Evolutionary conservation across 345 rosid genomes (phyloP).

Genomic region (Acer yangbiense): DNA sequence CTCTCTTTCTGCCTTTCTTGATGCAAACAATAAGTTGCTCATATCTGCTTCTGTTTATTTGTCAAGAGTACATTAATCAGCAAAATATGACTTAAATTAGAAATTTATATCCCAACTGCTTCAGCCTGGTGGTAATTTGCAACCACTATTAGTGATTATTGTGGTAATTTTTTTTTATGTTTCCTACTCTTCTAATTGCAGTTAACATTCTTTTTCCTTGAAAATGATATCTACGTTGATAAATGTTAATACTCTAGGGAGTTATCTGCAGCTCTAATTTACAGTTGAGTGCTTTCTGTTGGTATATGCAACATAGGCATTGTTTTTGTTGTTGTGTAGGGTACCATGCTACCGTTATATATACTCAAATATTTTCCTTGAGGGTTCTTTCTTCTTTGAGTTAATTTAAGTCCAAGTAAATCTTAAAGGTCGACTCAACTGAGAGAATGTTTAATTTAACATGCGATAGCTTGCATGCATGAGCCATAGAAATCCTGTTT

Average conservation of each 20-base stretch:
- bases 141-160: not conserved
- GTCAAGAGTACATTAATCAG: not conserved
- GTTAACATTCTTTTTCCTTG: slow-evolving; percentile 1
- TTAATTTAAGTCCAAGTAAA: not conserved
- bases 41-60: not conserved
- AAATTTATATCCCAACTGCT: not conserved
- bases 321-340: not conserved
- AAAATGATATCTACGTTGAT: not conserved
- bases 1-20: not conserved
- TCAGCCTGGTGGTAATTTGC: not conserved
- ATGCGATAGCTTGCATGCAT: not conserved
- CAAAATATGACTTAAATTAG: not conserved
- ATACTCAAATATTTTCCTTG: not conserved
- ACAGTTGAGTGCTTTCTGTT: not conserved
- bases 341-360: not conserved
- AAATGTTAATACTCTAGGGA: not conserved
- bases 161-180: not conserved
- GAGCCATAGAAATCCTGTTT: not conserved
- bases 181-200: not conserved
- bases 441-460: not conserved
- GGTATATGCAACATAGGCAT: not conserved
- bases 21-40: too few relatives aligned
- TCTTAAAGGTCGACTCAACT: not conserved
- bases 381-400: not conserved
- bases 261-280: not conserved